Base-by-base conservation (phyloP, 2,329 filamentous ascomycete genomes). In the Hirsutella minnesotensis region DNA sequence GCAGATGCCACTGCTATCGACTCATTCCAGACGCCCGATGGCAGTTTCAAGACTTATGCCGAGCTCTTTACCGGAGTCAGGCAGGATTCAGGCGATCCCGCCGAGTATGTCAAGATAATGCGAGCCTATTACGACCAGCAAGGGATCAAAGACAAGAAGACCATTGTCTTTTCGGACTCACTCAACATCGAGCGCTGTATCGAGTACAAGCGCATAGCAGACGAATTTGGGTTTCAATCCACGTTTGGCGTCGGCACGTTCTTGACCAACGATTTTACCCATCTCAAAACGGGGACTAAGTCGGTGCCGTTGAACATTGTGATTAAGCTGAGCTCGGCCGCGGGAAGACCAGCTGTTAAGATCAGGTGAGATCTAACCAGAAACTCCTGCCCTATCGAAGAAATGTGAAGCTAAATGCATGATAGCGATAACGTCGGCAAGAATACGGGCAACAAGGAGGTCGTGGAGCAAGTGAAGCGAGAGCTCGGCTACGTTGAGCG, bases 181-280 rank as follows among this genome's bases (percentile, higher is more conserved):
- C 68, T 98, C 45, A 86, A 96, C 57, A 85, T 95, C 40, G 88
- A 95, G 31, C 77, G 82, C 43, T 95, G 90, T 57, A 70, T 96
- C 40, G 79, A 94, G 60, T 98, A 96, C 68, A 94, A 94, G 69
- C 67, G 77, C 44, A 75, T 86, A 22, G 83, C 89, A 0, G 87
- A 95, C 51, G 75, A 79, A 33, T 77, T 81, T 13, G 86, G 86
- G 2, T 89, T 98, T 62, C 76, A 81, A 46, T 83, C 90, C 12
- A 85, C 83, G 0, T 98, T 98, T 65, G 92, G 92, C 47, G 85
- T 98, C 1, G 92, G 92, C 4, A 98, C 92, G 0, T 96, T 86
- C 63, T 73, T 98, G 54, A 98, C 92, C 4, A 95, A 98, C 56
- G 92, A 98, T 62, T 98, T 92, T 59, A 68, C 67, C n/a, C 77